phyloP scores from a whole-genome alignment of 768 basidiomycete genomes.

The Antrodiella citrinella region DNA sequence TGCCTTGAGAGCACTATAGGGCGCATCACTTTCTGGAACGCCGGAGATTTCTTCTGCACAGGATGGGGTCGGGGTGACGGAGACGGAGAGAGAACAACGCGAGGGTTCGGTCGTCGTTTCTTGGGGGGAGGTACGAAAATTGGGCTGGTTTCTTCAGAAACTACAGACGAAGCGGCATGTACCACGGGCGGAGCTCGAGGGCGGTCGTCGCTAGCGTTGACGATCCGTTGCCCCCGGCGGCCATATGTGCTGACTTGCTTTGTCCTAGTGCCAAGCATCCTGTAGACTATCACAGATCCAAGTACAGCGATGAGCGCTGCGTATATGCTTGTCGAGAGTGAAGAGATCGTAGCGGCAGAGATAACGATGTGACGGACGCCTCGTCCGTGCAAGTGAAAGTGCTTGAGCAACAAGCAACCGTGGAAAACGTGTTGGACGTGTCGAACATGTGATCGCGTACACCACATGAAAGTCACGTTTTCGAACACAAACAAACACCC shows the following conservation, averaged over 20 bases:
- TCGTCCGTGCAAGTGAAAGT: background rate
- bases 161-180: background rate
- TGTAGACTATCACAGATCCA: background rate
- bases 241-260: constrained; percentile 27
- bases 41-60: background rate
- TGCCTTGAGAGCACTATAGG: background rate
- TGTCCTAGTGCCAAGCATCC: constrained; percentile 23
- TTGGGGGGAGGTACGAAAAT: background rate
- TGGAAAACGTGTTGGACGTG: constrained; percentile 9
- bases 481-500: background rate
- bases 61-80: background rate
- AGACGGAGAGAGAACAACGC: background rate
- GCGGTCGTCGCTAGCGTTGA: constrained; percentile 18
- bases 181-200: background rate
- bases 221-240: constrained; percentile 22
- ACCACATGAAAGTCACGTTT: background rate
- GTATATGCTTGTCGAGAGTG: background rate
- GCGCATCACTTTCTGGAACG: background rate
- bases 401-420: constrained; percentile 5
- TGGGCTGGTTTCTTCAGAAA: background rate
- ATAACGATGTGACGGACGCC: too few species aligned
- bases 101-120: background rate
- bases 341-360: background rate
- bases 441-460: constrained; percentile 10
- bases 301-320: background rate